Base-by-base conservation (phyloP, 2,329 filamentous ascomycete genomes). In the Diaporthe batatas region DNA sequence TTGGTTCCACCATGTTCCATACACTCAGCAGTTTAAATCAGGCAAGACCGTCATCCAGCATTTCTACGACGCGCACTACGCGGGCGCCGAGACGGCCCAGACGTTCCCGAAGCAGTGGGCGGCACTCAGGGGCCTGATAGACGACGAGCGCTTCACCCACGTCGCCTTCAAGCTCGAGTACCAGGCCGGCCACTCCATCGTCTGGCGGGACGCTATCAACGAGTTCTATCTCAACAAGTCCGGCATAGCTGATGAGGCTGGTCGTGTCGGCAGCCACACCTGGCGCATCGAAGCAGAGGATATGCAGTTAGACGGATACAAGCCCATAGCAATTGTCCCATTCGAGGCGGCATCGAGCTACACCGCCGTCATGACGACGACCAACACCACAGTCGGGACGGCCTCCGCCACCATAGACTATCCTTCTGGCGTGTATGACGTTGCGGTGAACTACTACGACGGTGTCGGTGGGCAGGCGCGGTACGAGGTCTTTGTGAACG, bases 1-100 rank as follows among this genome's bases (percentile, higher is more conserved):
- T 2, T 94, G 92, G 92, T 94, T 94, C 81, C 92, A 94, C 79
- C 92, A 94, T 77, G 90, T 94, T 0, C 87, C 87, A 4, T 94
- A 92, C 78, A 92, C 89, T 0, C 88, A 92, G 51, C 80, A 79
- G 8, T 85, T 94, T 1, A 84, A 90, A 12, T 89, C 87, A 0
- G 90, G 91, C 14, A 89, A 91, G 80, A 92, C 91, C 0, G 90
- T 94, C 3, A 90, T 90, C 77, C 84, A 87, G 77, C 81, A 85
- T 70, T 86, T 86, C 76, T 91, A 90, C 82, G 85, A 86, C 72
- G 83, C 85, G 32, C 85, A 86, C 76, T 84, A 85, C 73, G 86
- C 86, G 57, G 88, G 90, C 73, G 87, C 90, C 6, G 86, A 84
- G n/a, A 88, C 85, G 0, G 91, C 89, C 0, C 90, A 93, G 72